A percentile compares a stretch with the other conserved stretches of the same genome.
phyloP scores from a whole-genome alignment of 2,329 filamentous ascomycete species.

The Colletotrichum liriopes region DNA sequence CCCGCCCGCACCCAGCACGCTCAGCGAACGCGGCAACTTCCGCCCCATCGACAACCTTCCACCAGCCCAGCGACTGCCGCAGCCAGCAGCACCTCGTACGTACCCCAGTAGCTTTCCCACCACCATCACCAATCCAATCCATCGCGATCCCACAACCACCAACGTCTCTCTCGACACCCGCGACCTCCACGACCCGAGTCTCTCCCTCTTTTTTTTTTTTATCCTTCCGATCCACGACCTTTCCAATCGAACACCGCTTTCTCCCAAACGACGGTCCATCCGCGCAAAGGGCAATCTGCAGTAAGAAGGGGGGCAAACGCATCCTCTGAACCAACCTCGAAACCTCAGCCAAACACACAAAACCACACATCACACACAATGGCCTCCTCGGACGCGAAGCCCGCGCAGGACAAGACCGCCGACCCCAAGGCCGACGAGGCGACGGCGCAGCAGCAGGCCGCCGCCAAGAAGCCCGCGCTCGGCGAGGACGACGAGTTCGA shows the following conservation, averaged over 20 bases:
- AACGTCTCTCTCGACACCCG: background rate
- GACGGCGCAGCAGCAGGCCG: conserved; percentile 73
- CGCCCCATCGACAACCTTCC: conserved; percentile 39
- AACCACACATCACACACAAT: conserved; percentile 40
- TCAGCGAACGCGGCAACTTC: conserved; percentile 35
- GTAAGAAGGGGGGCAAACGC: background rate
- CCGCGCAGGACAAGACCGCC: conserved; percentile 49
- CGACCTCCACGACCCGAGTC: background rate
- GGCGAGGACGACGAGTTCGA: conserved; percentile 99
- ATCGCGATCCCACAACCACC: background rate
- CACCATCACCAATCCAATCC: conserved; percentile 22
- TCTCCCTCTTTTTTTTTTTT: background rate
- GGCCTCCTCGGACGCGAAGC: conserved; percentile 51
- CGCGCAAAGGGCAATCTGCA: background rate
- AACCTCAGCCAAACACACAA: conserved; percentile 9
- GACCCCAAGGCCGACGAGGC: conserved; percentile 62
- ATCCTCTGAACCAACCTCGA: conserved; percentile 7
- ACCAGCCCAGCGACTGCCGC: background rate
- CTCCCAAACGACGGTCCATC: background rate
- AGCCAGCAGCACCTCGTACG: background rate
- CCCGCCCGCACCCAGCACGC: conserved; percentile 1
- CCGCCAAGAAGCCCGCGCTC: conserved; percentile 67
- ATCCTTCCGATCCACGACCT: background rate
- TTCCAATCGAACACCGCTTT: background rate
- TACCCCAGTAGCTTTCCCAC: conserved; percentile 10